A percentile compares a stretch with the other conserved stretches of the same genome.
phyloP scores from a whole-genome alignment of 306 rosid species.

The Vicia sativa region DNA sequence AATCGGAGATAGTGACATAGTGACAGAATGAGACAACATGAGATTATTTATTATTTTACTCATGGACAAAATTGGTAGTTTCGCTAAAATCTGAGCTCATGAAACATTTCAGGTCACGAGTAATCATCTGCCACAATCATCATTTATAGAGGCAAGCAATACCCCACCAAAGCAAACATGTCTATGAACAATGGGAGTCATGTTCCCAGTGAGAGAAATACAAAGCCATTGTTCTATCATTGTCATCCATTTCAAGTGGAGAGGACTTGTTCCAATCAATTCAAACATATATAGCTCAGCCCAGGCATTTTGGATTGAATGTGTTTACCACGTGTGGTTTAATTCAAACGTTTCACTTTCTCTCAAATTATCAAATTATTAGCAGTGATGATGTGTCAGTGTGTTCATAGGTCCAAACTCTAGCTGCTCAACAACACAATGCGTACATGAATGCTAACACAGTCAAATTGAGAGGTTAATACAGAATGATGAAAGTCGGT shows the following conservation, averaged over 20 bases:
- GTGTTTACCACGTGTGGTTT: too few relatives aligned
- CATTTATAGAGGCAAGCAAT: constrained; percentile 26
- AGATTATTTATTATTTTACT: neutral
- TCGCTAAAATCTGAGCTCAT: neutral
- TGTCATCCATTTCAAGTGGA: constrained; percentile 46
- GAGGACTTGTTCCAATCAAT: constrained; percentile 30
- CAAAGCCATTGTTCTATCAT: constrained; percentile 41
- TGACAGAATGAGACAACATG: constrained; percentile 6
- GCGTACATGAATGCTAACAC: constrained; percentile 28
- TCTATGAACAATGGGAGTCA: constrained; percentile 39
- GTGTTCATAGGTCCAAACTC: neutral
- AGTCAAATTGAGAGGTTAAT: constrained; percentile 22
- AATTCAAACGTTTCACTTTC: too few relatives aligned
- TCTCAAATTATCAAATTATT: too few relatives aligned
- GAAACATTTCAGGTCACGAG: constrained; percentile 26
- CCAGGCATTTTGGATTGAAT: too few relatives aligned
- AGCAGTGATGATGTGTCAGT: too few relatives aligned
- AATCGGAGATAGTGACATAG: neutral
- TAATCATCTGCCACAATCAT: constrained; percentile 21
- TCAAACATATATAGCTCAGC: neutral
- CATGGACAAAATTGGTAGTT: neutral
- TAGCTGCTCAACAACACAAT: constrained; percentile 46
- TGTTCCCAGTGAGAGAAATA: constrained; percentile 41
- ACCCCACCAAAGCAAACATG: constrained; percentile 43
- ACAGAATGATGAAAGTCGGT: neutral